phyloP scores from a whole-genome alignment of 2,329 filamentous ascomycete species.

The Tolypocladium cylindrosporum region DNA sequence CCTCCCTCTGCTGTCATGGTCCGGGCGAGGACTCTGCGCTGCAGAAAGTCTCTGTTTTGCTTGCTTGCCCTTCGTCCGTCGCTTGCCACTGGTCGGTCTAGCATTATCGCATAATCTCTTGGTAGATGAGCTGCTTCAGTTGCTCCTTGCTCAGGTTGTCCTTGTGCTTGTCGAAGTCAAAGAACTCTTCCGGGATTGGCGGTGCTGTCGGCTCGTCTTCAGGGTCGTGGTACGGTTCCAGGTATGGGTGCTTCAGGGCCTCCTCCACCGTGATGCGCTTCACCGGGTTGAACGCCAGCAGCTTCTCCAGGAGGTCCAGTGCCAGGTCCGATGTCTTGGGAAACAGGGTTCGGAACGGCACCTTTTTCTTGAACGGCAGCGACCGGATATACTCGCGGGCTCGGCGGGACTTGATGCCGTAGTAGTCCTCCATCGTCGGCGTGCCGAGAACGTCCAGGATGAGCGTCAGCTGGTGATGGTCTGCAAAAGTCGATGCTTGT shows the following conservation, averaged over 20 bases:
- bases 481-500: conserved; percentile 30
- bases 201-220: conserved; percentile 96
- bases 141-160: conserved; percentile 97
- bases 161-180: conserved; percentile 99
- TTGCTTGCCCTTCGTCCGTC: neutral
- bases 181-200: conserved; percentile 97
- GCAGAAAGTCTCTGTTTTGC: neutral
- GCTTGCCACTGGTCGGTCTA: neutral
- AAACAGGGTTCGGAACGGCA: conserved; percentile 93
- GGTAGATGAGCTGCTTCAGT: conserved; percentile 92
- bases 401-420: conserved; percentile 96
- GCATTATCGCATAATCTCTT: conserved; percentile 72
- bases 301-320: conserved; percentile 86
- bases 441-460: conserved; percentile 96
- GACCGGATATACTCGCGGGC: conserved; percentile 97
- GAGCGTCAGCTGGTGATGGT: conserved; percentile 94
- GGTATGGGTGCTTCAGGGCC: conserved; percentile 91
- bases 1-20: neutral
- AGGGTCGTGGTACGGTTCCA: conserved; percentile 97
- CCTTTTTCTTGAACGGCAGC: conserved; percentile 99
- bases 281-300: conserved; percentile 94
- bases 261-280: conserved; percentile 99
- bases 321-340: conserved; percentile 98
- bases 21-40: neutral
- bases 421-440: conserved; percentile 99